These are phyloP conservation scores for Vicia sativa DNA, from an alignment of 306 rosid genomes.

Conservation along the genomic window DNA sequence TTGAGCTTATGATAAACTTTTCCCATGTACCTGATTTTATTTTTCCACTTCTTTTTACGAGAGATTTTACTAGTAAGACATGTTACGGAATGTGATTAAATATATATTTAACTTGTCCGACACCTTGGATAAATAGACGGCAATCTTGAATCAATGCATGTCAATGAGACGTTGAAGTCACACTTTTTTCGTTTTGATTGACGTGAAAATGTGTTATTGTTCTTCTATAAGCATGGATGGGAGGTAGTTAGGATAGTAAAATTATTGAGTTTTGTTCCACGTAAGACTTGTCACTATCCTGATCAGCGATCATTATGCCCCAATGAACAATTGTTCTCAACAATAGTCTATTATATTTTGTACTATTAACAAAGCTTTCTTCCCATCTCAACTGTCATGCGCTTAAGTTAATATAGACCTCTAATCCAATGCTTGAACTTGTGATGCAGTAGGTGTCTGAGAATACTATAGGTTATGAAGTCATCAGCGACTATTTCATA, in stretches of 20 bases:
- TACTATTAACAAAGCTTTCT: neutral
- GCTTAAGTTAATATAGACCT: neutral
- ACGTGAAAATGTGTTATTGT: neutral
- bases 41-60: neutral
- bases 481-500: neutral
- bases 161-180: neutral
- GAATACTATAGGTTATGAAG: conserved; percentile 1
- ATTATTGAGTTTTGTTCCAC: neutral
- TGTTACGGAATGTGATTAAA: neutral
- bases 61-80: neutral
- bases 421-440: neutral
- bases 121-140: neutral
- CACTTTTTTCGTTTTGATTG: neutral
- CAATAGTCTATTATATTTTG: neutral
- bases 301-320: neutral
- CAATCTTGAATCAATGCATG: neutral
- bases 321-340: neutral
- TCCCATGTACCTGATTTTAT: neutral
- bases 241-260: neutral
- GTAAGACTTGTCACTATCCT: neutral
- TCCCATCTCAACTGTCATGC: neutral
- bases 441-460: neutral
- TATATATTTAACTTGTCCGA: neutral
- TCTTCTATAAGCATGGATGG: neutral
- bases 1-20: neutral